Evolutionary conservation across 2,329 filamentous ascomycete genomes (phyloP), one percentile per base, ranked within the genome.

Genomic region (Neofusicoccum cordaticola): DNA sequence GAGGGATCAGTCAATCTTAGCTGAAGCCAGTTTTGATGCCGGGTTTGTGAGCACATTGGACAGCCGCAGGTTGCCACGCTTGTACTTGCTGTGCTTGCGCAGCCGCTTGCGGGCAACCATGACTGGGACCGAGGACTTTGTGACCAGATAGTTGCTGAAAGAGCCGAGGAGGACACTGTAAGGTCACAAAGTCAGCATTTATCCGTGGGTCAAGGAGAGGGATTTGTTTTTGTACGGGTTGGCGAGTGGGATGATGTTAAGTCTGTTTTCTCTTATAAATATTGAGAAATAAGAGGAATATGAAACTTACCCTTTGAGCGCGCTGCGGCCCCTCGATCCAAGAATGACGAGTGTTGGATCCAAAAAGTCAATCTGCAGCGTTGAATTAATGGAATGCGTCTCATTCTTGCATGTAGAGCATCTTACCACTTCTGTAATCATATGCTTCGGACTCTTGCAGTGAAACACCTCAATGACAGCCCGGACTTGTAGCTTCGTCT

Each of bases 121-220:
- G 66, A 99, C 95, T 0, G 95, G 95, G 15, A 96, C 93, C 2
- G 92, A 96, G 68, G 92, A 96, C 80, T 98, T 98, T 42, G 93
- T 96, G 37, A 99, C 93, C 7, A 99, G 84, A 73, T 99, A 99
- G 75, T 98, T 98, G 66, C 92, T 96, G 78, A 99, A 98, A 0
- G 93, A 97, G 31, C 95, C 95, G 35, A 99, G 85, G 66, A 99
- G 89, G 22, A 97, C 94, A 74, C 93, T 96, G 70, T 58, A 65
- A 50, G 37, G 67, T 48, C 12, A 9, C 11, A 4, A 7, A 13
- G 50, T 64, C 22, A 64, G 62, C 45, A 13, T 35, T 35, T 3
- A 4, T 50, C n/a, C 15, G 12, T 31, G 31, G 7, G 12, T 60
- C 19, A 31, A 31, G 5, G 27, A 7, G 27, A 31, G 27, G 27